phyloP scores from a whole-genome alignment of 352 stramenopile genomes.

The Globisporangium nagaii region DNA sequence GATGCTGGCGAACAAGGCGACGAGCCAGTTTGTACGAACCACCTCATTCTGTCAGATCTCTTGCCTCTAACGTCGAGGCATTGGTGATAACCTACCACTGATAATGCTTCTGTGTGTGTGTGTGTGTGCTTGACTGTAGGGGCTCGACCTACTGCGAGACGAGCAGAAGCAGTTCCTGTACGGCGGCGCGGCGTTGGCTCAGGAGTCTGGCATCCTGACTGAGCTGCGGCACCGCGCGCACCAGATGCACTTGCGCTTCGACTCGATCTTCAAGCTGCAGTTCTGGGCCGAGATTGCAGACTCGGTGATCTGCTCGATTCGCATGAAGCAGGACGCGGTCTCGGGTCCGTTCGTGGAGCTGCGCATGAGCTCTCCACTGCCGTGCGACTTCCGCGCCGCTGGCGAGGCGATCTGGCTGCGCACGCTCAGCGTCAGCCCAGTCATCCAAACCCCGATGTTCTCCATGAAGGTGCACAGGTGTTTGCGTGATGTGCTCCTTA shows the following conservation, averaged over 20 bases:
- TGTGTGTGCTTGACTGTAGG: not conserved
- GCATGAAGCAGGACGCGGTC: not conserved
- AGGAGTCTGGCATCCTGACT: not conserved
- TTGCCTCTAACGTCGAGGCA: too few species aligned
- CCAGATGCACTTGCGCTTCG: not conserved
- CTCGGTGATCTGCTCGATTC: not conserved
- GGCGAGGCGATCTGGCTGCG: not conserved
- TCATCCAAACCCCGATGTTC: not conserved
- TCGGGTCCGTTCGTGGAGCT: not conserved
- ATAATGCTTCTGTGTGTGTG: not conserved
- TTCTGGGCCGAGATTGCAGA: not conserved
- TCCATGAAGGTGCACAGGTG: not conserved
- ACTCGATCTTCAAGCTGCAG: not conserved
- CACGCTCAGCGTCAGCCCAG: constrained; percentile 4
- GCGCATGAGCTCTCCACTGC: not conserved
- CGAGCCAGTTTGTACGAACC: constrained; percentile 9
- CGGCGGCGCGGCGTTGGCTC: not conserved
- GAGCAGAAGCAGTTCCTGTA: constrained; percentile 2
- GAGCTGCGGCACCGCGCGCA: not conserved
- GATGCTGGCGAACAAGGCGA: constrained; percentile 23
- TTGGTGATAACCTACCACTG: too few species aligned
- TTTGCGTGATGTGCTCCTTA: too few species aligned
- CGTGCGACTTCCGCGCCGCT: constrained; percentile 4
- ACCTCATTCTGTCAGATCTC: too few species aligned
- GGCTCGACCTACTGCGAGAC: not conserved